Conservation (phyloP, 345 rosid genomes). For the Reutealis trisperma region DNA sequence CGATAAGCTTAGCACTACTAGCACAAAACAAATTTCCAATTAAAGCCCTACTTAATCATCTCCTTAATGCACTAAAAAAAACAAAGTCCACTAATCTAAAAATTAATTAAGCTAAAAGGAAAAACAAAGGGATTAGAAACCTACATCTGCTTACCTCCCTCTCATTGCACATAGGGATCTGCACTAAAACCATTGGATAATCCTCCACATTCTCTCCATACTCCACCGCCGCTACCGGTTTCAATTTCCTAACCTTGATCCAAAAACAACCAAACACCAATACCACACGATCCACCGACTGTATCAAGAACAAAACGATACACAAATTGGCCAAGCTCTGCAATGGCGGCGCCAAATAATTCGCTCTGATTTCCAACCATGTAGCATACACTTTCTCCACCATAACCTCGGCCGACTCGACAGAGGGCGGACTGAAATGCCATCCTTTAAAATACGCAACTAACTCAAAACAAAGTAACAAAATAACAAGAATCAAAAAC, state of each 20-base stretch:
- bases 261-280: conserved; percentile 76
- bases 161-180: conserved; percentile 98
- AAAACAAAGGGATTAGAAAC: conserved; percentile 30
- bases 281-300: conserved; percentile 71
- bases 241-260: conserved; percentile 64
- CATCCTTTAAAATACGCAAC: conserved; percentile 84
- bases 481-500: conserved; percentile 55
- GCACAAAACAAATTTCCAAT: neutral
- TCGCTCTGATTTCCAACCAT: conserved; percentile 73
- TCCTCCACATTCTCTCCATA: conserved; percentile 43
- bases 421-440: conserved; percentile 87
- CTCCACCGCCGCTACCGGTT: conserved; percentile 51
- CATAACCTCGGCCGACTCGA: conserved; percentile 53
- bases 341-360: conserved; percentile 76
- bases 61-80: neutral
- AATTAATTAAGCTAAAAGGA: neutral
- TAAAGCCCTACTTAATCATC: neutral
- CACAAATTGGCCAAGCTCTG: conserved; percentile 73
- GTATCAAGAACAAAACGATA: conserved; percentile 76
- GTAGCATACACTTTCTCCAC: conserved; percentile 60
- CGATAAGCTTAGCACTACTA: neutral
- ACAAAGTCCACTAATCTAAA: neutral
- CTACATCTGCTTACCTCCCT: conserved; percentile 88
- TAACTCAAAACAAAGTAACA: conserved; percentile 65
- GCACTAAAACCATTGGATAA: conserved; percentile 89